These are phyloP conservation scores for Lactarius tabidus DNA, from an alignment of 768 basidiomycete species.

Conservation along the genomic window DNA sequence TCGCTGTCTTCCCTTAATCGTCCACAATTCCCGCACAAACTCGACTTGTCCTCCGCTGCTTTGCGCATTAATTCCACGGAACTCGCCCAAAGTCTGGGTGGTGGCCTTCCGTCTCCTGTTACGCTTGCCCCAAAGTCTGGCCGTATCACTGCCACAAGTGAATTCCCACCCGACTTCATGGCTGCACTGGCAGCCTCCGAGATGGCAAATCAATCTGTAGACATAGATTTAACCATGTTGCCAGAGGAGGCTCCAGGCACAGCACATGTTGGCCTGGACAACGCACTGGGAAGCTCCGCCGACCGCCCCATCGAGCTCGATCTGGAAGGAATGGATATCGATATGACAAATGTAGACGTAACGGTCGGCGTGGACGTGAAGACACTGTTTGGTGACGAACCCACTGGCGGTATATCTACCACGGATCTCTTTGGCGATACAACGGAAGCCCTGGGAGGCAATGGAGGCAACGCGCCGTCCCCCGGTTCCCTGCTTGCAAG, in stretches of 20 bases:
- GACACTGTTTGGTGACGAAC: conserved; percentile 48
- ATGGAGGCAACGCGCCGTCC: conserved; percentile 24
- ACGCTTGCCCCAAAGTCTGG: conserved; percentile 79
- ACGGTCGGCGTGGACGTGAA: conserved; percentile 32
- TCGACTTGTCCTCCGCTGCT: conserved; percentile 72
- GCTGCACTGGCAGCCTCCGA: conserved; percentile 45
- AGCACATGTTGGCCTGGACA: conserved; percentile 36
- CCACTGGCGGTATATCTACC: conserved; percentile 28
- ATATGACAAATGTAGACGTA: conserved; percentile 44
- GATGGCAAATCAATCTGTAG: conserved; percentile 35
- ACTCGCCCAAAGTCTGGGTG: conserved; percentile 49
- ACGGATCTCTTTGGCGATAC: conserved; percentile 29
- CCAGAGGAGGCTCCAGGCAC: conserved; percentile 27
- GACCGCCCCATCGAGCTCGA: conserved; percentile 84
- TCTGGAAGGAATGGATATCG: conserved; percentile 62
- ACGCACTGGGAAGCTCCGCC: conserved; percentile 53
- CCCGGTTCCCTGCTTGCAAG: conserved; percentile 25
- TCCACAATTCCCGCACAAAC: conserved; percentile 63
- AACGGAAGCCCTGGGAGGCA: conserved; percentile 6
- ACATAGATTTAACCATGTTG: conserved; percentile 53
- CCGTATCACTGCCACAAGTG: conserved; percentile 42
- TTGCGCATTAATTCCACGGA: conserved; percentile 66
- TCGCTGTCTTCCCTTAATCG: conserved; percentile 78
- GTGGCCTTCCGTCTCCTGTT: conserved; percentile 70
- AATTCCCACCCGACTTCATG: conserved; percentile 58